Evolutionary conservation across 2,329 filamentous ascomycete genomes (phyloP), one percentile per base, ranked within the genome.

Genomic region (Ceratocystis lukuohia): DNA sequence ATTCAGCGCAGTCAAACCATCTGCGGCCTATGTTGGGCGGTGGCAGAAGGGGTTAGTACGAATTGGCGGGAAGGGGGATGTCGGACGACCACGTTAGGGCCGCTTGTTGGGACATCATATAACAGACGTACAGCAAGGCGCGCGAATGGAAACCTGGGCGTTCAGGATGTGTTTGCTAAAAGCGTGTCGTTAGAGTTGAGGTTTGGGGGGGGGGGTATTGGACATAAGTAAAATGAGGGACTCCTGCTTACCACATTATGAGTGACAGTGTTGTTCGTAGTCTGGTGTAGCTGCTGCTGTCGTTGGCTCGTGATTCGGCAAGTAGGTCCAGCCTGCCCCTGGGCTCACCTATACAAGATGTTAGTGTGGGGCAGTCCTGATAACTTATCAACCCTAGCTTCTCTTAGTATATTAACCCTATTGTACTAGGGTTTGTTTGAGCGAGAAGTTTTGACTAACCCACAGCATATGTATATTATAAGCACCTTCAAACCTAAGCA

Each of bases 1-100:
- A 99, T 75, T 96, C 88, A 70, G 90, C 89, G 77, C 94, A 99
- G 80, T 99, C 94, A 79, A 96, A 99, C 95, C 95, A 99, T 80
- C 96, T 96, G 69, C 85, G 84, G 80, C 90, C 90, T 93, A 72
- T 45, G 30, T 6, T 30, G 17, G 4, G 20, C 8, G 12, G 0
- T 46, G 30, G 41, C 1, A 10, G 12, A 15, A 7, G 20, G 17
- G 5, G 37, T 45, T 44, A 63, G 61, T 30, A 41, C 20, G 20
- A 20, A 3, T 15, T 25, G 44, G 22, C 7, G 20, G 20, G 10
- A 22, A 20, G 10, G 37, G 20, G 20, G n/a, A 33, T 50, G 15
- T 5, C 33, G 2, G 8, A 20, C 25, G 8, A 28, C 22, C 17
- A 53, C 25, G 5, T 20, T 12, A 2, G 22, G 46, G 6, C 20